phyloP scores from a whole-genome alignment of 305 asterid species.

The Coffea humblotiana region DNA sequence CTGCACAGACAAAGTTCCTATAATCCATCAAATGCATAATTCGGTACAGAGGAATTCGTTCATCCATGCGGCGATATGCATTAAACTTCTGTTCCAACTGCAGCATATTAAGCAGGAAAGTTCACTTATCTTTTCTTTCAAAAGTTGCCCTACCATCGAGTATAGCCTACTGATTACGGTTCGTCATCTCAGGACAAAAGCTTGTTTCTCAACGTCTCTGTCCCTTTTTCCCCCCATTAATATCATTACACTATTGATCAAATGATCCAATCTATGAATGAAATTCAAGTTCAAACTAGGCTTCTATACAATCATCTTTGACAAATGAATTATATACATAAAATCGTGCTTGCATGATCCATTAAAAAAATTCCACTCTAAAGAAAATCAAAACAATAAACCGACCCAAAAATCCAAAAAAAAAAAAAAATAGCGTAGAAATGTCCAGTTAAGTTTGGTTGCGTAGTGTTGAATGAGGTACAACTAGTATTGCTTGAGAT shows the following conservation, averaged over 20 bases:
- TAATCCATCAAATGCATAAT: neutral
- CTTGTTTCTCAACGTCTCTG: no score
- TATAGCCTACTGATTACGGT: no score
- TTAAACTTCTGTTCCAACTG: neutral
- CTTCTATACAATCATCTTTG: neutral
- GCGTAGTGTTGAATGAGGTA: neutral
- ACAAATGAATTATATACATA: neutral
- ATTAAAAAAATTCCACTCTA: neutral
- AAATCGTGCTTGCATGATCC: neutral
- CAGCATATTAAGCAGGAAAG: neutral
- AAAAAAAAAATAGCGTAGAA: neutral
- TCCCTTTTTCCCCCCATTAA: neutral
- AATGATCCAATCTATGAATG: no score
- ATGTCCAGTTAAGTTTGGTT: neutral
- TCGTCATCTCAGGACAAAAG: no score
- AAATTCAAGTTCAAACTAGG: neutral
- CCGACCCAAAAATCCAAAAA: neutral
- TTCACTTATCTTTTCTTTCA: neutral
- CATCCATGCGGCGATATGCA: neutral
- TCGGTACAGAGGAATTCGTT: neutral
- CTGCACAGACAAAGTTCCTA: neutral
- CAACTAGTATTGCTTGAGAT: neutral
- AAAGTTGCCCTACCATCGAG: neutral
- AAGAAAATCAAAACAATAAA: neutral
- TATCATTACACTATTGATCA: neutral